Percentiles rank a stretch among this genome's conserved stretches.
Conservation (phyloP, 2,329 filamentous ascomycete species). For the Didymella pinodella region DNA sequence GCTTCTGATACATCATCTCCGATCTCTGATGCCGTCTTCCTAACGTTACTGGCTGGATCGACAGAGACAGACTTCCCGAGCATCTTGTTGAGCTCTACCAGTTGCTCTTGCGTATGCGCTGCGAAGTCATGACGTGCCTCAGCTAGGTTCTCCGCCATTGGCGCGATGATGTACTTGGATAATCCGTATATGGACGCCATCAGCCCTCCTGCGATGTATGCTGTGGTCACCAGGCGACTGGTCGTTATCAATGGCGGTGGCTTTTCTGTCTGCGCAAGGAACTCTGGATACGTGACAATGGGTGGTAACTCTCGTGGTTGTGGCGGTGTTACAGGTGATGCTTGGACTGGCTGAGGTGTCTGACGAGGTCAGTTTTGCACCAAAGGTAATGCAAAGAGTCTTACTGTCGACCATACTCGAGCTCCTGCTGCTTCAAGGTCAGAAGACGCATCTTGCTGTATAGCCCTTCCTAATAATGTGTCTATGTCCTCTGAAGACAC, state of each 20-base stretch:
- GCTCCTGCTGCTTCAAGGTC: constrained; percentile 36
- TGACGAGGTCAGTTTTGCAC: constrained; percentile 23
- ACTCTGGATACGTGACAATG: constrained; percentile 73
- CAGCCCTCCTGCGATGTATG: constrained; percentile 64
- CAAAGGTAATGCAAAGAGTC: background rate
- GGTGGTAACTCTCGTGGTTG: constrained; percentile 60
- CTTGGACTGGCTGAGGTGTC: constrained; percentile 28
- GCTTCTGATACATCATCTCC: constrained; percentile 56
- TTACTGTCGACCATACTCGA: constrained; percentile 41
- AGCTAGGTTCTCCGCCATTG: constrained; percentile 63
- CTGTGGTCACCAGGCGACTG: constrained; percentile 62
- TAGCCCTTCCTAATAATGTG: constrained; percentile 61
- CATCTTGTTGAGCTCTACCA: constrained; percentile 64
- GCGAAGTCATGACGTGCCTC: constrained; percentile 66
- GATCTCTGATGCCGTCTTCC: constrained; percentile 34
- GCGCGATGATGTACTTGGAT: constrained; percentile 72
- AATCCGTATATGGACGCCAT: constrained; percentile 71
- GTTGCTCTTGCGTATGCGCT: constrained; percentile 59
- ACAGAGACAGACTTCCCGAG: constrained; percentile 68
- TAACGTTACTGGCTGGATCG: constrained; percentile 58
- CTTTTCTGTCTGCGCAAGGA: constrained; percentile 65
- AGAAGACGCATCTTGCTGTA: constrained; percentile 20
- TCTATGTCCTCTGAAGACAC: constrained; percentile 73
- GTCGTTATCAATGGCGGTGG: constrained; percentile 67
- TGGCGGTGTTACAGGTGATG: constrained; percentile 26